These are phyloP conservation scores for Stereocaulon alpinum DNA, from an alignment of 495 filamentous ascomycete species.

Conservation along the genomic window DNA sequence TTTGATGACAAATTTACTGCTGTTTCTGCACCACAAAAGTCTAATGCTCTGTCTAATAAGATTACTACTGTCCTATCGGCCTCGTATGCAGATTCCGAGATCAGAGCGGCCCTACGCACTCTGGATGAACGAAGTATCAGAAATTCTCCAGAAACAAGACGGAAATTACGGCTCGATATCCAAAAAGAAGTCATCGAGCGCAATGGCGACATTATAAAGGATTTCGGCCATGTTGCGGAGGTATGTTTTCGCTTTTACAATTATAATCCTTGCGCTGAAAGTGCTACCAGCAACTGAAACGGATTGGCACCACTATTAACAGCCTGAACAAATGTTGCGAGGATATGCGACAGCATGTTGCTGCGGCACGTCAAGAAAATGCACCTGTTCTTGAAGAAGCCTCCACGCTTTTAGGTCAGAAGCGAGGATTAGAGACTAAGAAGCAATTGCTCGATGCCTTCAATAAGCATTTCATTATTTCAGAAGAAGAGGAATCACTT, in stretches of 20 bases:
- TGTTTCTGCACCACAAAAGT: conserved; percentile 16
- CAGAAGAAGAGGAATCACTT: conserved; percentile 61
- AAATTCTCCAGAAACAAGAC: conserved; percentile 70
- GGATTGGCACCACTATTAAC: conserved; percentile 68
- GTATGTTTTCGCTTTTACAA: conserved; percentile 34
- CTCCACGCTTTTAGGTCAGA: conserved; percentile 61
- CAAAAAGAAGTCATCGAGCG: conserved; percentile 90
- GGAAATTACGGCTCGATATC: conserved; percentile 70
- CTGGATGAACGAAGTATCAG: conserved; percentile 60
- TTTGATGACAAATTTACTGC: conserved; percentile 12
- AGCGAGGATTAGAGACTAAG: conserved; percentile 71
- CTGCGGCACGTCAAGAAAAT: conserved; percentile 63
- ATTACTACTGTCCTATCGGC: conserved; percentile 78
- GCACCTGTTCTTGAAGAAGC: conserved; percentile 70
- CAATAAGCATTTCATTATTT: conserved; percentile 71
- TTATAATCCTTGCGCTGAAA: conserved; percentile 13
- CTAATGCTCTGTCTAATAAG: conserved; percentile 60
- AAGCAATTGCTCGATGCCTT: conserved; percentile 76
- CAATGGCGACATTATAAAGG: conserved; percentile 82
- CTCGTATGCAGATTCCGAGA: conserved; percentile 87
- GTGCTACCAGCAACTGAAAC: conserved; percentile 62
- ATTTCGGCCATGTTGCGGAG: conserved; percentile 87
- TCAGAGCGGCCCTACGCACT: conserved; percentile 70
- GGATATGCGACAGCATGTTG: conserved; percentile 69
- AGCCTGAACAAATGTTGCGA: conserved; percentile 71